A percentile compares a stretch with the other conserved stretches of the same genome.
Conservation (phyloP, 1,284 basidiomycete species). For the Xanthoconium separans region DNA sequence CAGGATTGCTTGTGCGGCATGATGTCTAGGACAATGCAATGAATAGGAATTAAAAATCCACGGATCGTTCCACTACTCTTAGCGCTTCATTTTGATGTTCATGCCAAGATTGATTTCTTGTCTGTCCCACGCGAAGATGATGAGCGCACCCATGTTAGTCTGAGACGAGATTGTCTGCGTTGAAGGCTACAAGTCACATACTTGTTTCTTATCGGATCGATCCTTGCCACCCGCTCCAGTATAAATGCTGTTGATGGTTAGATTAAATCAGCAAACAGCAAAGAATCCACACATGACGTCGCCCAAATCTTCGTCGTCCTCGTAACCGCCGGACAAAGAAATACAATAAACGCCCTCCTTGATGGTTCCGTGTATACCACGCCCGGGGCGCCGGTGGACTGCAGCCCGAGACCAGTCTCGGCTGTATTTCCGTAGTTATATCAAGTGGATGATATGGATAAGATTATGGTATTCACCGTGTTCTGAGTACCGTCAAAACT, state of each 20-base stretch:
- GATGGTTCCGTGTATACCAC: constrained; percentile 23
- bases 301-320: constrained; percentile 27
- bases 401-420: constrained; percentile 8
- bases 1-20: no score
- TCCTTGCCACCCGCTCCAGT: constrained; percentile 28
- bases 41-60: no score
- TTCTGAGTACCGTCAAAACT: constrained; percentile 18
- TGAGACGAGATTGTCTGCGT: no score
- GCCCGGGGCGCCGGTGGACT: constrained; percentile 17
- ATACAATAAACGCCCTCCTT: constrained; percentile 21
- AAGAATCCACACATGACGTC: constrained; percentile 25
- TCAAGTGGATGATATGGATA: not conserved
- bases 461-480: constrained; percentile 10
- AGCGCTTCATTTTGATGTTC: constrained; percentile 13
- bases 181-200: constrained; percentile 7
- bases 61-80: constrained; percentile 11
- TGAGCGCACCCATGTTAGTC: no score
- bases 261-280: not conserved
- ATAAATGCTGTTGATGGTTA: constrained; percentile 23
- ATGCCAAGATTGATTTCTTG: constrained; percentile 27
- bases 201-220: constrained; percentile 14
- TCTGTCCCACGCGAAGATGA: constrained; percentile 13
- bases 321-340: constrained; percentile 20
- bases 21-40: no score
- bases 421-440: constrained; percentile 8